Evolutionary conservation across 495 filamentous ascomycete genomes (phyloP), one percentile per base, ranked within the genome.

Genomic region (Usnea hakonensis): DNA sequence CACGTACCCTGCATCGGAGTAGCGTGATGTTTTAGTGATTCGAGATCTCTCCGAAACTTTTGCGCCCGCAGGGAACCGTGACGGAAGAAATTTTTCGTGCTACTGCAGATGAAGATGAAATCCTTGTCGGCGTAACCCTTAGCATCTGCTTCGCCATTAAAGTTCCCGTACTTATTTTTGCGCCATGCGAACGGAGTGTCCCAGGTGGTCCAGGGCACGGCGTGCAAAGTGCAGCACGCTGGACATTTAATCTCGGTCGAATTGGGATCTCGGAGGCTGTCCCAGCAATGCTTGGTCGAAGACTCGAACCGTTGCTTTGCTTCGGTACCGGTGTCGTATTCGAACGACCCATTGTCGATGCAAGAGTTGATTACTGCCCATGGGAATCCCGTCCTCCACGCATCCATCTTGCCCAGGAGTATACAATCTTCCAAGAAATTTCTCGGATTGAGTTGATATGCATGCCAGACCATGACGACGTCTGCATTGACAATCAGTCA

Each of bases 381-480:
- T 2, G 90, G 91, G 57, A 96, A 80, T 2, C 84, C 84, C 2
- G 81, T 78, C 8, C 68, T 72, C 84, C 88, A 91, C 32, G 91
- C 71, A 2, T 74, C 66, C 61, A 80, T 76, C 38, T 85, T 73
- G 1, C 81, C 83, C 30, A 78, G 74, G 23, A 88, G 78, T 54
- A 92, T 73, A 65, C 86, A 87, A 69, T 95, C 91, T 66, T 95
- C 90, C 5, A 90, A 80, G 69, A 85, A 95, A 52, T 76, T 75
- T 32, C 88, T 77, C 4, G 91, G 91, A 65, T 93, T 94, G 9
- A 96, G 81, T 84, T 92, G 86, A 66, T 90, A 89, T 1, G 88
- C 77, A 72, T 96, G 91, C 90, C 88, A 93, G 0, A 95, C 89
- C 89, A 96, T 90, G 46, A 96, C 73, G 5, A 96, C 84, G 70